Base-by-base conservation (phyloP, 371 early-diverging fungal genomes). In the Sporodiniella umbellata region DNA sequence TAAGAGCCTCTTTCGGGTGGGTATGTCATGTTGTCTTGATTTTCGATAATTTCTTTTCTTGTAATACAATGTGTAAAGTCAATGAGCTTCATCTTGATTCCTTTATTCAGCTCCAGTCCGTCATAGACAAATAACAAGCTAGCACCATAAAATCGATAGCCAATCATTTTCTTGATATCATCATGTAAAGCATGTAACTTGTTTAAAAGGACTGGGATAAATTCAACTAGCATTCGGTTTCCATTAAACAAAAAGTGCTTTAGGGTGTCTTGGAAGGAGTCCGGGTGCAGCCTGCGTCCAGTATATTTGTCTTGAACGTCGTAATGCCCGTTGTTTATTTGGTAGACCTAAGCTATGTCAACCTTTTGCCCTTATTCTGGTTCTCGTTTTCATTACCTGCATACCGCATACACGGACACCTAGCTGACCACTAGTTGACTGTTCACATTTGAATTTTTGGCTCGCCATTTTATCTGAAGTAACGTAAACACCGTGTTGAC, bases 321-420 rank as follows among this genome's bases (percentile, higher is more conserved):
- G 61, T 78, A 47, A 62, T 68, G 17, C 72, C 48, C 33, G 30
- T 22, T 48, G 33, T 53, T 44, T 10, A 49, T 6, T 38, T 50
- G 39, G 26, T 57, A 62, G n/a, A 43, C 43, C 24, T 26, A 25
- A 14, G 17, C 7, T 40, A 10, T 18, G 3, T 18, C 8, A 7
- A 38, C 18, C 7, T 10, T 8, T 10, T 8, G 30, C 30, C 10
- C 10, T 28, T 28, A 4, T 28, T 28, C 30, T 28, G 4, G 7
- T 28, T 28, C 30, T 28, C n/a, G 25, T 14, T 11, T 18, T 22
- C 8, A 21, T 45, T 66, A 89, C 90, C 84, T 95, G 95, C 91
- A 94, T 89, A n/a, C 97, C 96, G 64, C 97, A 95, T 44, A 96
- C 86, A 8, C 96, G 81, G 28, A 94, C 92, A 8, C 97, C 97